These are phyloP conservation scores for Tuber aestivum DNA, from an alignment of 495 filamentous ascomycete genomes.

Conservation along the genomic window DNA sequence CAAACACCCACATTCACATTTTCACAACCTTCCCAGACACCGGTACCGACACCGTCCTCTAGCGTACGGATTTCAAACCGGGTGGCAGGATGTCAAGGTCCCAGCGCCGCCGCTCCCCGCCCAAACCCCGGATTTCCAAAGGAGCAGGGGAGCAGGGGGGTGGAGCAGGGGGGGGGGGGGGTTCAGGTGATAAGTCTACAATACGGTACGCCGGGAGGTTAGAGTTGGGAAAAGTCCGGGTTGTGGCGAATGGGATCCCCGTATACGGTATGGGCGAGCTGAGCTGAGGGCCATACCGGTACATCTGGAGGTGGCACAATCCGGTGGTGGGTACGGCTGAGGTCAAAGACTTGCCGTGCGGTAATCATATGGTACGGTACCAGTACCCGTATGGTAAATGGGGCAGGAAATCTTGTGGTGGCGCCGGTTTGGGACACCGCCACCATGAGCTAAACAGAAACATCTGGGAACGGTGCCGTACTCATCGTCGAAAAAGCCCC, in stretches of 20 bases:
- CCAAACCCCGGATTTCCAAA: constrained; percentile 1
- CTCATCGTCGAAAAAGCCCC: too few relatives aligned
- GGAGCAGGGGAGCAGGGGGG: neutral
- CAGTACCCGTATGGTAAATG: neutral
- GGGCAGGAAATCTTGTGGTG: too few relatives aligned
- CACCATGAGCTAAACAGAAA: neutral
- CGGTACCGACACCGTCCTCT: neutral
- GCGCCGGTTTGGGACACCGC: neutral
- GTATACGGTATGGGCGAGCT: neutral
- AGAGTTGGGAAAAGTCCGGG: neutral
- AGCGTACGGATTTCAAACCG: constrained; percentile 7
- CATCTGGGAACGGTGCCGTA: neutral
- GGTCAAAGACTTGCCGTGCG: neutral
- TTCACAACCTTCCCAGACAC: neutral
- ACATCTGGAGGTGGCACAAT: neutral
- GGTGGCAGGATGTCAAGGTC: neutral
- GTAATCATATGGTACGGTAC: neutral
- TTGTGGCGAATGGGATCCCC: neutral
- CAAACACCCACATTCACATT: neutral
- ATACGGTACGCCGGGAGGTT: neutral
- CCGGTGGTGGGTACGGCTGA: neutral
- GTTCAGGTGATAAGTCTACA: too few relatives aligned
- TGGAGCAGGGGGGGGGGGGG: too few relatives aligned
- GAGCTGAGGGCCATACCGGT: neutral
- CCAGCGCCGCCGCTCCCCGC: neutral